phyloP scores from a whole-genome alignment of 129 eudicot species.

The Helianthus tuberosus region DNA sequence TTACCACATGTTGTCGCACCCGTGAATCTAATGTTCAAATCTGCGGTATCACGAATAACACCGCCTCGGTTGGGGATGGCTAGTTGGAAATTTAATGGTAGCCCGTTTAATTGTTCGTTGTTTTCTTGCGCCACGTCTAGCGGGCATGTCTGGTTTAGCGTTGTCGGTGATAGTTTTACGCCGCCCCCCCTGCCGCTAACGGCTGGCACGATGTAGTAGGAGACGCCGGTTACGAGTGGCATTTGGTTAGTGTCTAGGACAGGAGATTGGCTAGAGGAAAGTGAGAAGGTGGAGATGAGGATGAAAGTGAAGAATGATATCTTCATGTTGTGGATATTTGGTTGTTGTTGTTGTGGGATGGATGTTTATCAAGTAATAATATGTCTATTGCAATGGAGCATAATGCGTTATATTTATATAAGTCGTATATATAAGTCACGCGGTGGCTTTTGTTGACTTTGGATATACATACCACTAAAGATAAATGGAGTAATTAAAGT shows the following conservation, averaged over 20 bases:
- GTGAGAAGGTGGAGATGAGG: constrained; percentile 27
- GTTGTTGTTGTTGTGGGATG: neutral
- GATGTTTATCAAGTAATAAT: neutral
- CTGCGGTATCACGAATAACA: constrained; percentile 45
- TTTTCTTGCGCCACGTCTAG: constrained; percentile 34
- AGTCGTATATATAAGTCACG: neutral
- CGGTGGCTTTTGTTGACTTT: constrained; percentile 4
- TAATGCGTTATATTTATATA: constrained; percentile 4
- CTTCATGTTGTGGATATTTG: constrained; percentile 15
- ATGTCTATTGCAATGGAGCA: neutral
- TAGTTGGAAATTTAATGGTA: constrained; percentile 34
- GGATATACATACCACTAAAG: neutral
- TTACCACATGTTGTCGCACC: constrained; percentile 32
- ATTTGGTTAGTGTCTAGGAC: constrained; percentile 19
- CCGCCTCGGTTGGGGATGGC: constrained; percentile 41
- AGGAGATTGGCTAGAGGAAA: constrained; percentile 25
- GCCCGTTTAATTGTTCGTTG: constrained; percentile 22
- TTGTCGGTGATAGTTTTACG: constrained; percentile 16
- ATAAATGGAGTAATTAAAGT: neutral
- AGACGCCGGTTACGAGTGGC: constrained; percentile 15
- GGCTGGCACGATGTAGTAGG: constrained; percentile 28
- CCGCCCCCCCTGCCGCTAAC: constrained; percentile 23
- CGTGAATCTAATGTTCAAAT: constrained; percentile 43
- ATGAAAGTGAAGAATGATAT: constrained; percentile 19
- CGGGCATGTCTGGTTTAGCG: constrained; percentile 28